Evolutionary conservation across 2,329 filamentous ascomycete genomes (phyloP), one percentile per base, ranked within the genome.

Genomic region (Cladophialophora carrionii): DNA sequence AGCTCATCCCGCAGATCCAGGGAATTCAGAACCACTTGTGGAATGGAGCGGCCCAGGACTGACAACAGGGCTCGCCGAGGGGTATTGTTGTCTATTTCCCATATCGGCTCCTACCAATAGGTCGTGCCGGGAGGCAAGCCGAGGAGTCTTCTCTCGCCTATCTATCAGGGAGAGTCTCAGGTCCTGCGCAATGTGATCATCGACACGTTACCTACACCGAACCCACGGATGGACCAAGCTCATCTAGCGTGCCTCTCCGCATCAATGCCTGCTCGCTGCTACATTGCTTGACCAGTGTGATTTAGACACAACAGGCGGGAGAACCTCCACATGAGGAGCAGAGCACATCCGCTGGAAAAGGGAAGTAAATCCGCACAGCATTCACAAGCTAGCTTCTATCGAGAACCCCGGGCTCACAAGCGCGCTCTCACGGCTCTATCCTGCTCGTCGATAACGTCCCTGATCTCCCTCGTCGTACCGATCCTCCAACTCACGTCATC

Each of bases 401-500:
- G 37, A n/a, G 17, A 14, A 43, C 10, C 24, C 7, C 12, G 31
- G 26, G 31, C 41, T 59, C 52, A 68, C 57, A 66, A 46, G 4
- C 66, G 55, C 32, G 63, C 59, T 34, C 57, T 60, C 7, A 60
- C 34, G 12, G 57, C 22, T 41, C 56, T 56, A 24, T 59, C 34
- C 57, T 63, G 58, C 59, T 71, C 69, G 22, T 63, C 34, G n/a
- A 68, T 46, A 4, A 71, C 37, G 12, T 66, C 61, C 10, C 37
- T 20, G 20, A 71, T 59, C 51, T 70, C 63, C 51, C 54, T 66
- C 10, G 65, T 62, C 41, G 52, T 57, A 20, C 81, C 81, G 65
- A 83, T 73, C 14, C 81, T 75, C 81, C 81, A 83, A 56, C 79
- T 82, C 1, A 83, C 81, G 64, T 77, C 77, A 55, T 78, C 77